phyloP scores from a whole-genome alignment of 2,329 filamentous ascomycete species.

The Alternaria sp. region DNA sequence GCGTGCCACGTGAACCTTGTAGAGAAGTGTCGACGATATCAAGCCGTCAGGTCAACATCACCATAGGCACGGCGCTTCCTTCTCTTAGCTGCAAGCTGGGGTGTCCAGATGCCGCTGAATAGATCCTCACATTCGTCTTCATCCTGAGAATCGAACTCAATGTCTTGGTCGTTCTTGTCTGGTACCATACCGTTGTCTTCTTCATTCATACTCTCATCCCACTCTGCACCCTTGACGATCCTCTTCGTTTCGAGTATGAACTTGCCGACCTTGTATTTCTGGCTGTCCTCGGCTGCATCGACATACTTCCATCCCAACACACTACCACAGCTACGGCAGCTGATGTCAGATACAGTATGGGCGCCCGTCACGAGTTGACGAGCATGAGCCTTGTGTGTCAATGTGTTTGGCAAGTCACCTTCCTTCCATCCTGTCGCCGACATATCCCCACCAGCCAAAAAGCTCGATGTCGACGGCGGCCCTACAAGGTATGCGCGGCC shows the following conservation, averaged over 20 bases:
- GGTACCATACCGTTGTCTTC: slow-evolving; percentile 21
- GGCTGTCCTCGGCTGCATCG: slow-evolving; percentile 66
- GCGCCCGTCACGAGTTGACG: slow-evolving; percentile 69
- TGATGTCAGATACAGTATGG: slow-evolving; percentile 69
- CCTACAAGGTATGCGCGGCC: slow-evolving; percentile 70
- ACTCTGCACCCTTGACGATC: slow-evolving; percentile 59
- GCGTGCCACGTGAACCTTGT: background rate
- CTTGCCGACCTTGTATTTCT: slow-evolving; percentile 72
- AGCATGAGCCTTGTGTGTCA: slow-evolving; percentile 63
- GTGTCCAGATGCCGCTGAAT: slow-evolving; percentile 69
- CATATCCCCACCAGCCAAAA: slow-evolving; percentile 10
- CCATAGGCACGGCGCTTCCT: slow-evolving; percentile 20
- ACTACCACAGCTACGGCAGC: slow-evolving; percentile 63
- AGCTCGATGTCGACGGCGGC: slow-evolving; percentile 49
- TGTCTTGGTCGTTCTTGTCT: slow-evolving; percentile 37
- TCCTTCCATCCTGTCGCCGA: slow-evolving; percentile 22
- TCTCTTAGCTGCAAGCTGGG: slow-evolving; percentile 59
- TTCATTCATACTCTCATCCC: slow-evolving; percentile 56
- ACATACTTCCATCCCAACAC: slow-evolving; percentile 73
- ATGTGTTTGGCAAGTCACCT: slow-evolving; percentile 64
- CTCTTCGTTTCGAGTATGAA: slow-evolving; percentile 70
- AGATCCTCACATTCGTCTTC: slow-evolving; percentile 73
- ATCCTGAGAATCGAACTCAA: slow-evolving; percentile 71
- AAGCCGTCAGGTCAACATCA: slow-evolving; percentile 1
- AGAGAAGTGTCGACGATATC: background rate